Evolutionary conservation across 345 rosid genomes (phyloP).

Genomic region (Limnanthes douglasii): DNA sequence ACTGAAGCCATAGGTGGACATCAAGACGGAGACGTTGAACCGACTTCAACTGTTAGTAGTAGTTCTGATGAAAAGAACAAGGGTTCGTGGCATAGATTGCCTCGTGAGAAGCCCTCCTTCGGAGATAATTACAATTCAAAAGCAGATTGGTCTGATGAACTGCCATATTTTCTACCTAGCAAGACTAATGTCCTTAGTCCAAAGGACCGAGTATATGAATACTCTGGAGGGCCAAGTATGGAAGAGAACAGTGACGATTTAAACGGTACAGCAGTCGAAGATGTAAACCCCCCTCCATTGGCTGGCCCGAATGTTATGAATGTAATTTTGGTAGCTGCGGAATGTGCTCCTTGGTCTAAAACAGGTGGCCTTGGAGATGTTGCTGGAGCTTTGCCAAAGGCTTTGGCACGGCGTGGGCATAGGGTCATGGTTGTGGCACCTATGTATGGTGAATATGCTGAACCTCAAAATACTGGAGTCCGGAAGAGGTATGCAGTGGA

Average conservation of each 20-base stretch:
- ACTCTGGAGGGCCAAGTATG: conserved; percentile 12
- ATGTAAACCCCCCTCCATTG: conserved; percentile 43
- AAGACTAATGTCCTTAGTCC: conserved; percentile 11
- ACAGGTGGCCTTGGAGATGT: conserved; percentile 99
- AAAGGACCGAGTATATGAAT: conserved; percentile 16
- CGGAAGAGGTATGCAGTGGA: conserved; percentile 64
- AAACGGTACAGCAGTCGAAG: conserved; percentile 21
- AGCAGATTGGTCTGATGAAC: conserved; percentile 27
- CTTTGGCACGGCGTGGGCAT: conserved; percentile 93
- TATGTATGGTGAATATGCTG: conserved; percentile 64
- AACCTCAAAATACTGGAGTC: conserved; percentile 44
- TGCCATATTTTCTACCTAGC: conserved; percentile 36
- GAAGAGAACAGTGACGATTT: conserved; percentile 12
- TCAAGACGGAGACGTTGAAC: too few species aligned
- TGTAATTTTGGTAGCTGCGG: conserved; percentile 73
- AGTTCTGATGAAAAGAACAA: too few species aligned
- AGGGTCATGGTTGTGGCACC: conserved; percentile 96
- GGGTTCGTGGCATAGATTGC: too few species aligned
- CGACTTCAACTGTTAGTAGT: too few species aligned
- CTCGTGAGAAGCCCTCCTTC: conserved; percentile 19
- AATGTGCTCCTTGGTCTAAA: conserved; percentile 93
- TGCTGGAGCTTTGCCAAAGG: conserved; percentile 93
- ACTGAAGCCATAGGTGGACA: too few species aligned
- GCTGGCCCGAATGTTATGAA: conserved; percentile 93
- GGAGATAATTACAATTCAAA: too few species aligned